Conservation (phyloP, 2,329 filamentous ascomycete species). For the Arthrocladium fulminans region DNA sequence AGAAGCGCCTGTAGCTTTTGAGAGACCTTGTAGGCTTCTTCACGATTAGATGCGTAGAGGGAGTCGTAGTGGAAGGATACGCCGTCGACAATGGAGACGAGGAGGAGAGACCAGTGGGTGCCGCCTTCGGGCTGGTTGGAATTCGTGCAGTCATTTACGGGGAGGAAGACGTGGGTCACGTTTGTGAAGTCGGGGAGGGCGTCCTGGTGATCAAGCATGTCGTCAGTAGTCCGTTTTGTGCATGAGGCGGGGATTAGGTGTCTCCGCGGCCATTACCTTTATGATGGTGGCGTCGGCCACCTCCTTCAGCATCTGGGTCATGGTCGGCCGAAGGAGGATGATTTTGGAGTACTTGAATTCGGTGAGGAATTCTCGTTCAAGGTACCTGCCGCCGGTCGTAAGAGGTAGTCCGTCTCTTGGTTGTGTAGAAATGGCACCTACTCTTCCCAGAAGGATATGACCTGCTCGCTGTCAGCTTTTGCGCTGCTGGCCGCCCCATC, state of each 20-base stretch:
- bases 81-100: slow-evolving; percentile 80
- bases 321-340: slow-evolving; percentile 79
- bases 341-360: slow-evolving; percentile 78
- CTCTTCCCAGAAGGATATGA: slow-evolving; percentile 98
- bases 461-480: slow-evolving; percentile 41
- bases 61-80: slow-evolving; percentile 97
- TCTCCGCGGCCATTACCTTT: slow-evolving; percentile 23
- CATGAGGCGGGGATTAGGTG: not conserved
- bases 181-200: slow-evolving; percentile 72
- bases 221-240: slow-evolving; percentile 43
- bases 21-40: slow-evolving; percentile 62
- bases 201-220: slow-evolving; percentile 39
- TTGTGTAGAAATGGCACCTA: slow-evolving; percentile 42
- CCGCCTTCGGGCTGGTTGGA: slow-evolving; percentile 74
- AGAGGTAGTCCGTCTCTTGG: not conserved
- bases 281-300: slow-evolving; percentile 50
- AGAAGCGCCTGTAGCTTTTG: slow-evolving; percentile 62
- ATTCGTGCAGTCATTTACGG: slow-evolving; percentile 81
- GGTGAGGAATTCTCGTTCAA: slow-evolving; percentile 79
- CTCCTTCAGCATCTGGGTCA: slow-evolving; percentile 85
- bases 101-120: slow-evolving; percentile 86
- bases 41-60: slow-evolving; percentile 63
- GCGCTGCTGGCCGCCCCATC: not conserved
- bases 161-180: slow-evolving; percentile 88
- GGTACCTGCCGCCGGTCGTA: slow-evolving; percentile 44